Conservation (phyloP, 805 yeast genomes). For the Ogataea populi-albae region DNA sequence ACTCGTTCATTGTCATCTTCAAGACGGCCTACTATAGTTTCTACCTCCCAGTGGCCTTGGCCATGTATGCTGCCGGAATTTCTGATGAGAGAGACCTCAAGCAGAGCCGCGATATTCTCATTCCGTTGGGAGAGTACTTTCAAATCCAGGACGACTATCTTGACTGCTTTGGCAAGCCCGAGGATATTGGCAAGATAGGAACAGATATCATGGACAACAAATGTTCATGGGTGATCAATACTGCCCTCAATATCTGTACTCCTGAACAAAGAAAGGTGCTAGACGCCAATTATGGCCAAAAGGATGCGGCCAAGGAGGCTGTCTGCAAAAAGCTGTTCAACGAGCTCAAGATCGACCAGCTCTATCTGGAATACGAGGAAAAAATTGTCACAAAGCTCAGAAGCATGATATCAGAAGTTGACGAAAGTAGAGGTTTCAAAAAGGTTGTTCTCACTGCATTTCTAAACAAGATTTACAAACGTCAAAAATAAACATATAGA, state of each 20-base stretch:
- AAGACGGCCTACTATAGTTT: slow-evolving; percentile 98
- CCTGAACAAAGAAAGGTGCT: slow-evolving; percentile 79
- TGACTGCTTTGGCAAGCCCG: slow-evolving; percentile 97
- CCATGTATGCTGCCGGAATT: slow-evolving; percentile 90
- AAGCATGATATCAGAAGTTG: slow-evolving; percentile 63
- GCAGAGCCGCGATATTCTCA: slow-evolving; percentile 82
- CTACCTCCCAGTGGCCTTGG: slow-evolving; percentile 95
- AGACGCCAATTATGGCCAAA: slow-evolving; percentile 88
- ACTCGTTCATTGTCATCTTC: slow-evolving; percentile 91
- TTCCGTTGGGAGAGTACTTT: slow-evolving; percentile 97
- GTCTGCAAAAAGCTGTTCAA: slow-evolving; percentile 69
- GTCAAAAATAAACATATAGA: slow-evolving; percentile 59
- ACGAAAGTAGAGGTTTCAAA: slow-evolving; percentile 93
- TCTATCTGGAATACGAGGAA: slow-evolving; percentile 84
- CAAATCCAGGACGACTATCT: slow-evolving; percentile 97
- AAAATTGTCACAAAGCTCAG: slow-evolving; percentile 61
- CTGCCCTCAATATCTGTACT: slow-evolving; percentile 75
- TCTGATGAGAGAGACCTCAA: slow-evolving; percentile 68
- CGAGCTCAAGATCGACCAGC: slow-evolving; percentile 66
- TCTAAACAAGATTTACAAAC: slow-evolving; percentile 88
- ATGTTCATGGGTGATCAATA: slow-evolving; percentile 96
- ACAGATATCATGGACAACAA: slow-evolving; percentile 98
- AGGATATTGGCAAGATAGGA: slow-evolving; percentile 96
- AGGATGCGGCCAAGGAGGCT: slow-evolving; percentile 65
- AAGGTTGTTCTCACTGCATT: slow-evolving; percentile 80